Conservation (phyloP, 257 asterid genomes). For the Solanum appendiculatum region DNA sequence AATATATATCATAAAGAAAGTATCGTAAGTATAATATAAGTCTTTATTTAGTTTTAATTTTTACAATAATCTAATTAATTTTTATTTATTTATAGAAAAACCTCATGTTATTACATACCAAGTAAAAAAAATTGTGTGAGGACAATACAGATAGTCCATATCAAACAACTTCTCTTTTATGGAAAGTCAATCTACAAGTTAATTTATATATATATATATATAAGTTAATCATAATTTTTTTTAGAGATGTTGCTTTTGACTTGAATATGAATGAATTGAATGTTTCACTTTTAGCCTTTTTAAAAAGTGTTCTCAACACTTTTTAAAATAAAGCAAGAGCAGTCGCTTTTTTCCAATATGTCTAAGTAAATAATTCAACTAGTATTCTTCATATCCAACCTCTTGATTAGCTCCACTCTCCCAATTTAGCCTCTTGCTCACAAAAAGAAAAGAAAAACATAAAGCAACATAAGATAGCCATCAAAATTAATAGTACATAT, state of each 20-base stretch:
- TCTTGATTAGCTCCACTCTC: not conserved
- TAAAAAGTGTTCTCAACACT: too few relatives aligned
- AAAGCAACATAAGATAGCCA: not conserved
- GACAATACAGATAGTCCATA: not conserved
- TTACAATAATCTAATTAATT: not conserved
- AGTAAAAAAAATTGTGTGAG: not conserved
- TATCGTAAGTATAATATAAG: too few relatives aligned
- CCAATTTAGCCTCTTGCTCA: not conserved
- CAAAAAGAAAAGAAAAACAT: not conserved
- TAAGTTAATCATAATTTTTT: too few relatives aligned
- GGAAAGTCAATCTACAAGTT: too few relatives aligned
- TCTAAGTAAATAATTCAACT: not conserved
- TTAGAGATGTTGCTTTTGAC: too few relatives aligned
- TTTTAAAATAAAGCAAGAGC: not conserved
- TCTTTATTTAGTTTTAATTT: not conserved
- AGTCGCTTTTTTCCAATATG: not conserved
- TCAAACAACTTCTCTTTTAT: not conserved
- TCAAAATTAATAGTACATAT: not conserved
- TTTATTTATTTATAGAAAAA: not conserved
- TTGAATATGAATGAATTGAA: too few relatives aligned
- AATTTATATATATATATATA: too few relatives aligned
- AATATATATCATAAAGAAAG: too few relatives aligned
- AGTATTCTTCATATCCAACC: not conserved
- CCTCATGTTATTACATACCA: not conserved
- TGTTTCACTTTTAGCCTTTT: too few relatives aligned